Percentiles rank a stretch among this genome's conserved stretches.
Conservation (phyloP, 179 eudicot species). For the Amaranthus tricolor region DNA sequence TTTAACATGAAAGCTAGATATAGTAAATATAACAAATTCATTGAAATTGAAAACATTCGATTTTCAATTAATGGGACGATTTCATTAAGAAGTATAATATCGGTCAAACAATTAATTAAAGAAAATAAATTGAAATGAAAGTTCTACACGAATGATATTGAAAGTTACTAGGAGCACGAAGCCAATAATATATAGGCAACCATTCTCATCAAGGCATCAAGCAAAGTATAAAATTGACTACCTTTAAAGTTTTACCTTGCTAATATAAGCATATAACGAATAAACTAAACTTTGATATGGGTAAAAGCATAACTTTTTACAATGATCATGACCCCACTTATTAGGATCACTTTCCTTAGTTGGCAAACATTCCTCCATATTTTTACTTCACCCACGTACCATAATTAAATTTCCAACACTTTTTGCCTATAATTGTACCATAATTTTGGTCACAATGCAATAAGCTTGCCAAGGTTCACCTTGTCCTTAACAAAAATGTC, state of each 20-base stretch:
- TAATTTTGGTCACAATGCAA: not conserved
- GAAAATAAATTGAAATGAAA: not conserved
- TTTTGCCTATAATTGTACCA: slow-evolving; percentile 7
- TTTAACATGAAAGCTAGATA: no score
- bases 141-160: no score
- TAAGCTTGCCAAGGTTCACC: not conserved
- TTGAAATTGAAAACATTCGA: not conserved
- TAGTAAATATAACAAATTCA: no score
- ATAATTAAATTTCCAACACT: not conserved
- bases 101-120: not conserved
- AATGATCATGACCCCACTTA: slow-evolving; percentile 1
- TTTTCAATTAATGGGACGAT: not conserved
- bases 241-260: slow-evolving; percentile 4
- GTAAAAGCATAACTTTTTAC: slow-evolving; percentile 37
- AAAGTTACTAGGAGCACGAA: slow-evolving; percentile 14
- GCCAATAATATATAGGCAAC: not conserved
- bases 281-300: slow-evolving; percentile 26
- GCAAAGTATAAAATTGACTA: slow-evolving; percentile 30
- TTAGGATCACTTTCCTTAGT: slow-evolving; percentile 24
- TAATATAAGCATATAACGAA: slow-evolving; percentile 21
- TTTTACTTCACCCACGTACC: slow-evolving; percentile 7
- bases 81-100: not conserved
- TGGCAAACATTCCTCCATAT: slow-evolving; percentile 21
- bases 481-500: slow-evolving; percentile 18
- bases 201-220: slow-evolving; percentile 21